A percentile compares a stretch with the other conserved stretches of the same genome.
These are phyloP conservation scores for Starmerella vaccinii DNA, from an alignment of 805 yeast genomes.

Conservation along the genomic window DNA sequence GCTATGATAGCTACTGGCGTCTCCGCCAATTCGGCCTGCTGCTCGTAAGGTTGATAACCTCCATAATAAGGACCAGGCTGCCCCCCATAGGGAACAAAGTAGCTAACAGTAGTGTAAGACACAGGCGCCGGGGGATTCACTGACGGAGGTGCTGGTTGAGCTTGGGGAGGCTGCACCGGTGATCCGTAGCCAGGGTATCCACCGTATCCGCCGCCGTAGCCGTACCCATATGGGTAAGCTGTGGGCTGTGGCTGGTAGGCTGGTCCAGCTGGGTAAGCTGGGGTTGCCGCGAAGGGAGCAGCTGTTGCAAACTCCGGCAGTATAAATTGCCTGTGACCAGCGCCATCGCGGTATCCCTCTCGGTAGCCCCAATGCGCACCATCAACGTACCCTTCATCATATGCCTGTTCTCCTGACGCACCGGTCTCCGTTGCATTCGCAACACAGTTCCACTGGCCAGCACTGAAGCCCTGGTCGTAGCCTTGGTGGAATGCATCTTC, in stretches of 20 bases:
- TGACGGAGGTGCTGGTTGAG: not conserved
- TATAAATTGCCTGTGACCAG: slow-evolving; percentile 2
- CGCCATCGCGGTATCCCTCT: slow-evolving; percentile 14
- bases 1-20: not conserved
- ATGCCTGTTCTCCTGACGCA: not conserved
- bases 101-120: slow-evolving; percentile 15
- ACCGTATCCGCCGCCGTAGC: not conserved
- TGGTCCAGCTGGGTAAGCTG: not conserved
- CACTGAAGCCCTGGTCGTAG: slow-evolving; percentile 6
- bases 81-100: slow-evolving; percentile 14
- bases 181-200: not conserved
- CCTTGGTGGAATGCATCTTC: slow-evolving; percentile 2
- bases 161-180: not conserved
- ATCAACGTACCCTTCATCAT: slow-evolving; percentile 10
- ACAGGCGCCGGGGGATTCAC: slow-evolving; percentile 1
- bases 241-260: not conserved
- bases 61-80: not conserved
- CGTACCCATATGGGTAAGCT: not conserved
- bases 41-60: not conserved
- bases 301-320: slow-evolving; percentile 9
- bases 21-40: not conserved
- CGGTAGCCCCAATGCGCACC: slow-evolving; percentile 20
- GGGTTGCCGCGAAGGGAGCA: not conserved
- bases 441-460: not conserved
- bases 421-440: not conserved